Evolutionary conservation across 2,329 filamentous ascomycete species (phyloP).

Genomic region (Conoideocrella luteorostrata): DNA sequence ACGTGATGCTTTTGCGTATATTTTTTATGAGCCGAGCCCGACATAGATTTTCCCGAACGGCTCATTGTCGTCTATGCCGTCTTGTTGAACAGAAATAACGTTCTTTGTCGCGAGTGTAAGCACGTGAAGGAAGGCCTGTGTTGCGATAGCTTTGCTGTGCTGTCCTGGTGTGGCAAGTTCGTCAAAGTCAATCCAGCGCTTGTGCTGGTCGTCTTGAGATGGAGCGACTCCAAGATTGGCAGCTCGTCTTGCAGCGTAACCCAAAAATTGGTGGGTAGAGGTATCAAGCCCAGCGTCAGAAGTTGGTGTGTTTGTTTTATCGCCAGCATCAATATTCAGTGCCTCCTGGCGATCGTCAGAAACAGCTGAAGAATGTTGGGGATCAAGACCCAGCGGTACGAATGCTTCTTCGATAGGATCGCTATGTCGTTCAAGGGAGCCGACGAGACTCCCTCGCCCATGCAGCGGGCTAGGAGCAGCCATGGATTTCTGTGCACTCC

Average conservation of each 20-base stretch:
- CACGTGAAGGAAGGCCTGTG: constrained; percentile 71
- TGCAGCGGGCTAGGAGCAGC: constrained; percentile 32
- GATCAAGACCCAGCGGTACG: constrained; percentile 27
- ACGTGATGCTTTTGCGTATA: too few species aligned
- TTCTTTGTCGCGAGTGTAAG: constrained; percentile 64
- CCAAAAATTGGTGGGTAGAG: constrained; percentile 40
- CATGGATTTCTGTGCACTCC: constrained; percentile 28
- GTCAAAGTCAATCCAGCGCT: constrained; percentile 58
- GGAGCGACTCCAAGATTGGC: constrained; percentile 25
- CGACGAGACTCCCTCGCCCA: constrained; percentile 27
- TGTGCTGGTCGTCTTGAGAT: constrained; percentile 24
- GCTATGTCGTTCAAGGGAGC: constrained; percentile 41
- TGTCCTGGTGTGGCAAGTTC: constrained; percentile 55
- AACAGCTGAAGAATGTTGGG: constrained; percentile 25
- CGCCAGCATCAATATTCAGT: constrained; percentile 14
- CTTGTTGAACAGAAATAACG: constrained; percentile 57
- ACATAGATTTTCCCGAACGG: constrained; percentile 39
- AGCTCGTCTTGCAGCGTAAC: constrained; percentile 32
- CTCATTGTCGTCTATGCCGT: constrained; percentile 25
- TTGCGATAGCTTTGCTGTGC: constrained; percentile 55
- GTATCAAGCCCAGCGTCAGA: constrained; percentile 33
- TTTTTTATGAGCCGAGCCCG: background rate
- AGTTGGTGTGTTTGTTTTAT: constrained; percentile 25
- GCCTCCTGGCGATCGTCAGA: constrained; percentile 13
- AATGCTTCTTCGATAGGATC: constrained; percentile 29